A percentile compares a stretch with the other conserved stretches of the same genome.
Evolutionary conservation across 495 filamentous ascomycete species (phyloP).

Genomic region (Hamigera avellanea): DNA sequence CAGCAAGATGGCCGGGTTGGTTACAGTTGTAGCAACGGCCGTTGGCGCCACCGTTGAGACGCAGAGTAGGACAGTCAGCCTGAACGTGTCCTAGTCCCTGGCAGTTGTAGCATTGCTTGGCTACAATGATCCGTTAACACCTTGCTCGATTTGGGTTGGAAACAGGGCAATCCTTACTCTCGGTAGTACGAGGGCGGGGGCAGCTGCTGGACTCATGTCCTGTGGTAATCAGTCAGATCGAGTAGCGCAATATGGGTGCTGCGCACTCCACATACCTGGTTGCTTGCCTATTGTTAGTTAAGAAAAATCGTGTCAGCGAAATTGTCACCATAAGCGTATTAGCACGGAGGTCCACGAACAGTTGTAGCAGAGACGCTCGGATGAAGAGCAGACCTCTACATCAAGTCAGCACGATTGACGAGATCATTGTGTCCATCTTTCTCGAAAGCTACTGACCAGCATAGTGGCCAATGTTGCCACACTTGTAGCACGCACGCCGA

Average conservation of each 20-base stretch:
- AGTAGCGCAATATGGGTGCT: conserved; percentile 8
- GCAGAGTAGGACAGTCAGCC: conserved; percentile 95
- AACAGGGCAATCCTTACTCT: conserved; percentile 44
- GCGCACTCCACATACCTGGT: conserved; percentile 47
- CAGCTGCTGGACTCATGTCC: conserved; percentile 97
- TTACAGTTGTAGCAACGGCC: conserved; percentile 95
- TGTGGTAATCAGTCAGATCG: conserved; percentile 32
- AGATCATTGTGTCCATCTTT: not conserved
- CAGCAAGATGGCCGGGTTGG: conserved; percentile 80
- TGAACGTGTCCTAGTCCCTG: conserved; percentile 97
- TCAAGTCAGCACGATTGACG: conserved; percentile 11
- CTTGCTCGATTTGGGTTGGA: too few relatives aligned
- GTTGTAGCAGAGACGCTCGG: conserved; percentile 98
- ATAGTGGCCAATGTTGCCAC: conserved; percentile 98
- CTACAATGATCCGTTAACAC: conserved; percentile 18
- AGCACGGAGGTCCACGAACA: conserved; percentile 45
- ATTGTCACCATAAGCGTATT: not conserved
- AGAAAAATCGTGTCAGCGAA: conserved; percentile 14
- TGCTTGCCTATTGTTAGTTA: conserved; percentile 56
- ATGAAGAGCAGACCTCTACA: conserved; percentile 86
- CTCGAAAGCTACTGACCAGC: conserved; percentile 46
- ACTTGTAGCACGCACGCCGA: conserved; percentile 99
- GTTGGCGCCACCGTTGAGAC: conserved; percentile 70
- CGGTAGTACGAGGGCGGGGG: conserved; percentile 89
- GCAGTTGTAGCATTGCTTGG: conserved; percentile 99